Percentiles rank a stretch among this genome's conserved stretches.
Evolutionary conservation across 2,329 filamentous ascomycete species (phyloP).

Genomic region (Pseudogymnoascus sp.): DNA sequence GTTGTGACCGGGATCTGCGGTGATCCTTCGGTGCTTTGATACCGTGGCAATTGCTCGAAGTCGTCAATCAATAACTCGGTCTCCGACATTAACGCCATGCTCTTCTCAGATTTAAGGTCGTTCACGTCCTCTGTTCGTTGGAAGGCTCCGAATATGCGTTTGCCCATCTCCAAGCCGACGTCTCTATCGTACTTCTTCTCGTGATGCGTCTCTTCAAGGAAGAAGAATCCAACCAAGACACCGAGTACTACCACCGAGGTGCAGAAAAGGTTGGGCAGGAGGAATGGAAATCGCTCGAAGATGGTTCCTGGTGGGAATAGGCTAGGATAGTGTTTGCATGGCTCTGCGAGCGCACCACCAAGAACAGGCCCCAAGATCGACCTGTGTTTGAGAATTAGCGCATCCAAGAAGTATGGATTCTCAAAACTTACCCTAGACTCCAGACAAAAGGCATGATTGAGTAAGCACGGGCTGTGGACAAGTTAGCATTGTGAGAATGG

Average conservation of each 20-base stretch:
- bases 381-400: constrained; percentile 32
- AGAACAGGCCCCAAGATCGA: constrained; percentile 90
- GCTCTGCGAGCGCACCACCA: constrained; percentile 80
- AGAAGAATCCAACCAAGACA: constrained; percentile 70
- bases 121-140: constrained; percentile 28
- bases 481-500: constrained; percentile 20
- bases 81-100: constrained; percentile 16
- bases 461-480: constrained; percentile 67
- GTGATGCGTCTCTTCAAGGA: constrained; percentile 88
- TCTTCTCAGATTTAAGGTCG: constrained; percentile 38
- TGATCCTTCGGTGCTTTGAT: constrained; percentile 52
- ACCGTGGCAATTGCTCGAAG: constrained; percentile 54
- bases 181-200: constrained; percentile 71
- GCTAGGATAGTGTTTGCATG: constrained; percentile 70
- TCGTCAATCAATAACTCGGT: constrained; percentile 49
- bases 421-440: constrained; percentile 68
- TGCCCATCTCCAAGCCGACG: constrained; percentile 65
- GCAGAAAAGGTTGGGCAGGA: constrained; percentile 87
- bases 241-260: constrained; percentile 68
- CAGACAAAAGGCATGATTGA: constrained; percentile 97
- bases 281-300: constrained; percentile 80
- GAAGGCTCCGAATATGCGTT: constrained; percentile 46
- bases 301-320: constrained; percentile 65
- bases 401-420: constrained; percentile 10
- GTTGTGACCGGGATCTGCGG: constrained; percentile 36